phyloP scores from a whole-genome alignment of 768 basidiomycete species.

The Russula ochroleuca region DNA sequence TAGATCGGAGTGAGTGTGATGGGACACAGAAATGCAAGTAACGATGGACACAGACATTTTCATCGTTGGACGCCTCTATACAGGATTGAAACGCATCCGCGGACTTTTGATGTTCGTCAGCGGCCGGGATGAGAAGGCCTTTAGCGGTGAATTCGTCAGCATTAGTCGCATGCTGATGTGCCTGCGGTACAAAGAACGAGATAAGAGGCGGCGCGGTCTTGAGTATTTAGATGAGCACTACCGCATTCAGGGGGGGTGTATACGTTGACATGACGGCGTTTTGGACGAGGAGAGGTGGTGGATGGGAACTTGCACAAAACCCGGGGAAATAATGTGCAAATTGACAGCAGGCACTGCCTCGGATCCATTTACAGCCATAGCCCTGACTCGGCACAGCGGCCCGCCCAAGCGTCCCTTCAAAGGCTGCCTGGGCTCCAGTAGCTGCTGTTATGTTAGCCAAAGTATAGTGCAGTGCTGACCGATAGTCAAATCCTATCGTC shows the following conservation, averaged over 20 bases:
- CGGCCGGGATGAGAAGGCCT: conserved; percentile 67
- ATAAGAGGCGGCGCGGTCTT: conserved; percentile 11
- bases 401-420: conserved; percentile 6
- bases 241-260: conserved; percentile 31
- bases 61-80: conserved; percentile 66
- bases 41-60: conserved; percentile 49
- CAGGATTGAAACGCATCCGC: conserved; percentile 72
- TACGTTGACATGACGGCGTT: conserved; percentile 27
- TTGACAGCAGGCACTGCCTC: conserved; percentile 2
- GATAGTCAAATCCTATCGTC: not conserved
- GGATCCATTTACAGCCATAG: not conserved
- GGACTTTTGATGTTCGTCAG: conserved; percentile 70
- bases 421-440: not conserved
- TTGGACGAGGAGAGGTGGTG: not conserved
- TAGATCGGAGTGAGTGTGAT: not conserved
- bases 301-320: not conserved
- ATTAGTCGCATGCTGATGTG: conserved; percentile 76
- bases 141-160: conserved; percentile 66
- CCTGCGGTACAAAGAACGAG: conserved; percentile 42
- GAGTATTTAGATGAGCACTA: conserved; percentile 14
- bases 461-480: not conserved
- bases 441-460: not conserved
- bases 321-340: conserved; percentile 8
- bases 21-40: conserved; percentile 11
- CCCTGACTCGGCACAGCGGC: conserved; percentile 15